Evolutionary conservation across 2,329 filamentous ascomycete species (phyloP).

Genomic region (Microsporum ferrugineum): DNA sequence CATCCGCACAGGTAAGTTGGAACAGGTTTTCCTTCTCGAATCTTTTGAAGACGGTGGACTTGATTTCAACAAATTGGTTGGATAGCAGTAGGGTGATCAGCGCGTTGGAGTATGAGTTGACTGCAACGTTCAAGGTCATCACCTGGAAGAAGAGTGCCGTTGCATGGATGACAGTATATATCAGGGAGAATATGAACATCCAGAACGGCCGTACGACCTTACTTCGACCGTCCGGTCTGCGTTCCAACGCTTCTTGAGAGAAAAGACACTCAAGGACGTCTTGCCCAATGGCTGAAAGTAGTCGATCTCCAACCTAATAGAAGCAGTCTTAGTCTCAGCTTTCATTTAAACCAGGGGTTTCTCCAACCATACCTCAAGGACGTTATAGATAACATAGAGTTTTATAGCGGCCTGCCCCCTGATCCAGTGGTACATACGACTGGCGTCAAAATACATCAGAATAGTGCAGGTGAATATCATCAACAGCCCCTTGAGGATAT

Average conservation of each 20-base stretch:
- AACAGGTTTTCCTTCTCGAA: conserved; percentile 98
- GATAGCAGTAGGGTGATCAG: conserved; percentile 83
- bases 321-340: neutral
- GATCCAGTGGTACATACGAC: conserved; percentile 96
- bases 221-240: conserved; percentile 76
- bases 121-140: conserved; percentile 92
- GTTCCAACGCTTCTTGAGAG: conserved; percentile 80
- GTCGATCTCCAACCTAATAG: conserved; percentile 61
- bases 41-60: conserved; percentile 95
- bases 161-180: conserved; percentile 80
- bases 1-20: conserved; percentile 88
- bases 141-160: conserved; percentile 92
- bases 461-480: conserved; percentile 77
- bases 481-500: conserved; percentile 79
- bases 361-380: conserved; percentile 55
- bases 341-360: neutral
- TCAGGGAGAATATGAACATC: conserved; percentile 77
- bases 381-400: conserved; percentile 97
- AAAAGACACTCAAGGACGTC: conserved; percentile 95
- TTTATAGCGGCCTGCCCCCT: conserved; percentile 95
- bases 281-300: conserved; percentile 84
- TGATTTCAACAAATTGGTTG: conserved; percentile 98
- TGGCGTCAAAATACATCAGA: conserved; percentile 85
- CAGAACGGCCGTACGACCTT: conserved; percentile 80
- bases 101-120: conserved; percentile 97